A percentile compares a stretch with the other conserved stretches of the same genome.
phyloP scores from a whole-genome alignment of 345 rosid species.

The Rhizophora apiculata region DNA sequence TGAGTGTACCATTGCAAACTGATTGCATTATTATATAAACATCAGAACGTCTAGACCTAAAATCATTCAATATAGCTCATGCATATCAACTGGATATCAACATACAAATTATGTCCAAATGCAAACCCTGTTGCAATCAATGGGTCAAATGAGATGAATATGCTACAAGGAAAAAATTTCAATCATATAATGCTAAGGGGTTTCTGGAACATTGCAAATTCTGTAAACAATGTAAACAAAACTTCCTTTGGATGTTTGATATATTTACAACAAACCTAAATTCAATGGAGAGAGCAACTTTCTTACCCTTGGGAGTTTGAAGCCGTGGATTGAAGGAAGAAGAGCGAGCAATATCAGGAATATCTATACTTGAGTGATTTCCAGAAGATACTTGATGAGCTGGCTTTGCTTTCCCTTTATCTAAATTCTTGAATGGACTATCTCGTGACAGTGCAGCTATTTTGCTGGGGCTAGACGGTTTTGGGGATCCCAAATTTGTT shows the following conservation, averaged over 20 bases:
- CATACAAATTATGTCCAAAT: too few relatives aligned
- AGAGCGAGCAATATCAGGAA: constrained; percentile 43
- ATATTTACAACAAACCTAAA: too few relatives aligned
- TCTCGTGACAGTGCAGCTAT: constrained; percentile 42
- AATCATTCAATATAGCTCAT: not conserved
- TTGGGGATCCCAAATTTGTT: constrained; percentile 55
- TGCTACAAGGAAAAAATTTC: not conserved
- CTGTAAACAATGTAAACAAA: not conserved
- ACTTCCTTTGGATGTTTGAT: not conserved
- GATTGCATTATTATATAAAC: not conserved
- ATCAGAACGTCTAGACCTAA: not conserved
- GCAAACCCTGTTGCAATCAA: not conserved
- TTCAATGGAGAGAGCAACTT: not conserved
- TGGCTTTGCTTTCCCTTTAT: constrained; percentile 58
- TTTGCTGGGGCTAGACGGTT: constrained; percentile 50
- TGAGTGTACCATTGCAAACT: not conserved
- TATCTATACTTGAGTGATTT: constrained; percentile 37
- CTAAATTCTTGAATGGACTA: constrained; percentile 26
- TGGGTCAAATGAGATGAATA: not conserved
- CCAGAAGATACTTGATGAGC: constrained; percentile 41
- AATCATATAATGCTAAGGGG: not conserved
- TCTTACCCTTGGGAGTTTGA: constrained; percentile 59
- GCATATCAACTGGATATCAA: not conserved
- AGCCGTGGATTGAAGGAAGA: constrained; percentile 40
- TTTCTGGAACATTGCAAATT: not conserved